Conservation (phyloP, 805 yeast genomes). For the Jamesozyma lodderae region DNA sequence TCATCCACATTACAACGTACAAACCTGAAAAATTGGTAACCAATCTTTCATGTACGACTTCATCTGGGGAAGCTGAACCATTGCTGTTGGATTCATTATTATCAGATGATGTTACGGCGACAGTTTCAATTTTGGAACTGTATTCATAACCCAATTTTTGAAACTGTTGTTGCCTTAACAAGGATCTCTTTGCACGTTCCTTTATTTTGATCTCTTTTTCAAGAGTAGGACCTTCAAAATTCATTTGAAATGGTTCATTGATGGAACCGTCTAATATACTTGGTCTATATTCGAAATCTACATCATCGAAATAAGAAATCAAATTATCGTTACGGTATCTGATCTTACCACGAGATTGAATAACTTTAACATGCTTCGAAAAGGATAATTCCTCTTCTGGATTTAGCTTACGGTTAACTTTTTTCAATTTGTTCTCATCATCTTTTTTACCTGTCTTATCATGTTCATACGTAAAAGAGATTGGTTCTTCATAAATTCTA, state of each 20-base stretch:
- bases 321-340: slow-evolving; percentile 17
- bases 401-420: too few relatives aligned
- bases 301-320: slow-evolving; percentile 48
- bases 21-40: slow-evolving; percentile 57
- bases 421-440: not conserved
- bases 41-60: not conserved
- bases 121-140: not conserved
- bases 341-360: not conserved
- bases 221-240: slow-evolving; percentile 26
- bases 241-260: slow-evolving; percentile 21
- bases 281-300: slow-evolving; percentile 36
- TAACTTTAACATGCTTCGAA: not conserved
- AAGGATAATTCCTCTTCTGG: not conserved
- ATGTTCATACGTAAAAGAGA: too few relatives aligned
- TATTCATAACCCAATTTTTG: not conserved
- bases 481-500: too few relatives aligned
- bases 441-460: slow-evolving; percentile 4
- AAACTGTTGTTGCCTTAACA: not conserved
- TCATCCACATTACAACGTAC: slow-evolving; percentile 72
- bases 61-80: not conserved
- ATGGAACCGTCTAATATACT: slow-evolving; percentile 45
- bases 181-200: slow-evolving; percentile 7
- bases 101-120: not conserved
- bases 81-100: not conserved
- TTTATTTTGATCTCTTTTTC: slow-evolving; percentile 17